Conservation (phyloP, 148 eudicot species). For the Rhododendron ferrugineum region DNA sequence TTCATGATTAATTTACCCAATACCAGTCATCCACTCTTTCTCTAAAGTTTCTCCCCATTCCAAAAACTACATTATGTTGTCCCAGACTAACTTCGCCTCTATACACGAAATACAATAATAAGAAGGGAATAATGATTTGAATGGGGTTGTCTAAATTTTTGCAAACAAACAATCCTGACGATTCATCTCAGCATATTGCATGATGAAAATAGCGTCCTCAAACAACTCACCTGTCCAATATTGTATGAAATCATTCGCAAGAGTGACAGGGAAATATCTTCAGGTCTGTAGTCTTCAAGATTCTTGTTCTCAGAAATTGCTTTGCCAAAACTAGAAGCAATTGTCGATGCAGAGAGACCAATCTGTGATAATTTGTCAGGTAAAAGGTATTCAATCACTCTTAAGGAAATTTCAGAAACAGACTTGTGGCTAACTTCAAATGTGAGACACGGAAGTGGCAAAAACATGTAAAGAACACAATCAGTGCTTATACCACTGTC, state of each 20-base stretch:
- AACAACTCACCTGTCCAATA: slow-evolving; percentile 79
- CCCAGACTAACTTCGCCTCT: neutral
- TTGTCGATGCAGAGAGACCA: slow-evolving; percentile 96
- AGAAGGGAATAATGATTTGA: neutral
- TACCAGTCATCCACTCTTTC: neutral
- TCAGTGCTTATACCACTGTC: neutral
- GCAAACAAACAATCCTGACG: neutral
- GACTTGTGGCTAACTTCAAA: neutral
- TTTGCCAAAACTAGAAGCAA: slow-evolving; percentile 99
- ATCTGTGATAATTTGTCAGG: slow-evolving; percentile 44
- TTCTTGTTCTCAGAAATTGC: slow-evolving; percentile 81
- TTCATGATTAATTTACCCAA: neutral
- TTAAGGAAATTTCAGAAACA: neutral
- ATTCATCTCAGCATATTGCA: neutral
- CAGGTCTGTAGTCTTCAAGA: slow-evolving; percentile 88
- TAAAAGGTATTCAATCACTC: neutral
- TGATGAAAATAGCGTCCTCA: neutral
- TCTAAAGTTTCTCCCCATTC: neutral
- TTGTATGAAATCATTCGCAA: slow-evolving; percentile 96
- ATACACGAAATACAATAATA: neutral
- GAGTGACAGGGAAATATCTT: slow-evolving; percentile 96
- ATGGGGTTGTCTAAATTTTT: neutral
- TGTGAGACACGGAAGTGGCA: neutral
- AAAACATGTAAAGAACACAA: neutral
- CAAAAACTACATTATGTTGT: neutral